Percentiles rank a stretch among this genome's conserved stretches.
Conservation (phyloP, 2,329 filamentous ascomycete species). For the Aureobasidium pullulans region DNA sequence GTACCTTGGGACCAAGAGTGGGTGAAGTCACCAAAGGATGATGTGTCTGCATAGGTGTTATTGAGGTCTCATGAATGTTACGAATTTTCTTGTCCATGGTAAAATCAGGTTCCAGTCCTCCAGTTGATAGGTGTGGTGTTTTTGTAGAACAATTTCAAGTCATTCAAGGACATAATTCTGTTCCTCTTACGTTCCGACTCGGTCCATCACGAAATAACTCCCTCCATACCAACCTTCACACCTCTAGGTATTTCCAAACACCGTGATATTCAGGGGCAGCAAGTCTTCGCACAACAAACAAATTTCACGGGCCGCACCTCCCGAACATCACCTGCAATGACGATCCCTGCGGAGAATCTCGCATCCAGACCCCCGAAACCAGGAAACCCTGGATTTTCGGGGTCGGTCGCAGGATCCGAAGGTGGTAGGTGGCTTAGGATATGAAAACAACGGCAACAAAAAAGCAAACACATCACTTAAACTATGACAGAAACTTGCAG, state of each 20-base stretch:
- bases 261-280: conserved; percentile 1
- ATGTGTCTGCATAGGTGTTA: background rate
- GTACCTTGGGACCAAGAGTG: conserved; percentile 6
- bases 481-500: too few species aligned
- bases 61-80: background rate
- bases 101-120: too few species aligned
- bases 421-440: background rate
- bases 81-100: background rate
- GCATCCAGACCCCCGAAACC: background rate
- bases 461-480: background rate
- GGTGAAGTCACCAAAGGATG: background rate
- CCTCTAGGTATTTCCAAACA: too few species aligned
- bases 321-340: background rate
- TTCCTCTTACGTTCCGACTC: too few species aligned
- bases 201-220: background rate
- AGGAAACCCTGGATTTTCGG: background rate
- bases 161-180: too few species aligned
- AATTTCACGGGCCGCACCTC: background rate
- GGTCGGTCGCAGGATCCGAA: background rate
- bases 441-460: background rate
- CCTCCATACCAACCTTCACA: too few species aligned
- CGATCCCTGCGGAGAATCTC: background rate
- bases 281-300: background rate
- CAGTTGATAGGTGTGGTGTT: too few species aligned
- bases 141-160: too few species aligned